A percentile compares a stretch with the other conserved stretches of the same genome.
phyloP scores from a whole-genome alignment of 345 rosid genomes.

The Syzygium oleosum region DNA sequence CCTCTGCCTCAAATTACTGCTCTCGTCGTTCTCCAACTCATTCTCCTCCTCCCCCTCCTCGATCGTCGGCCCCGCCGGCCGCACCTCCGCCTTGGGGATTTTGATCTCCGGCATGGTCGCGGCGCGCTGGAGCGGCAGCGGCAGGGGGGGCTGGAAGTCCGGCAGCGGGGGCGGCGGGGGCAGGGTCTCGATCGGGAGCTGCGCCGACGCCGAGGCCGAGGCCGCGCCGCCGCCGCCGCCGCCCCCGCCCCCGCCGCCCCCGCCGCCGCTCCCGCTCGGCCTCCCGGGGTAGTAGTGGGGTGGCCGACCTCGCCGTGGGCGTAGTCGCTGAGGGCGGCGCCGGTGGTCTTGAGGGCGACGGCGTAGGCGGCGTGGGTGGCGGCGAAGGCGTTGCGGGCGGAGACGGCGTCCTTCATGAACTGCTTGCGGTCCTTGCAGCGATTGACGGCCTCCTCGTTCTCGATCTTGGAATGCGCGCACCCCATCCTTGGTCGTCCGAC shows the following conservation, averaged over 20 bases:
- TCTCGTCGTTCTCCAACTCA: conserved; percentile 24
- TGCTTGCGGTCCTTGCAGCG: conserved; percentile 78
- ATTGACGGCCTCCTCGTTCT: conserved; percentile 81
- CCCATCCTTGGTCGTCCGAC: conserved; percentile 43
- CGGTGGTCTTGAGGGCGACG: conserved; percentile 75
- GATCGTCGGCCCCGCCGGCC: conserved; percentile 36
- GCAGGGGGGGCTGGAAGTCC: background rate
- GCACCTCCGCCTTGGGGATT: conserved; percentile 32
- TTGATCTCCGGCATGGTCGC: conserved; percentile 80
- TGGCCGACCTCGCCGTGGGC: conserved; percentile 57
- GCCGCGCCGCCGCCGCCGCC: background rate
- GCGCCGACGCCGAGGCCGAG: background rate
- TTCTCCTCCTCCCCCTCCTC: conserved; percentile 48
- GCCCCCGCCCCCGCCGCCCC: background rate
- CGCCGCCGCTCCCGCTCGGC: too few relatives aligned
- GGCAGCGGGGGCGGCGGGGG: conserved; percentile 50
- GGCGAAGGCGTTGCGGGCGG: conserved; percentile 84
- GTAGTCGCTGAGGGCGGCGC: conserved; percentile 88
- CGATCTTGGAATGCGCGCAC: conserved; percentile 88
- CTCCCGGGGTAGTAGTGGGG: conserved; percentile 3
- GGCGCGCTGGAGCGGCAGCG: conserved; percentile 66
- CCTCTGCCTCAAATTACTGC: conserved; percentile 45
- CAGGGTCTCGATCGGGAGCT: conserved; percentile 6
- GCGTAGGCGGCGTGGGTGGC: conserved; percentile 89
- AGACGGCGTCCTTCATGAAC: conserved; percentile 66